phyloP scores from a whole-genome alignment of 257 asterid species.

The Verbascum thapsus region DNA sequence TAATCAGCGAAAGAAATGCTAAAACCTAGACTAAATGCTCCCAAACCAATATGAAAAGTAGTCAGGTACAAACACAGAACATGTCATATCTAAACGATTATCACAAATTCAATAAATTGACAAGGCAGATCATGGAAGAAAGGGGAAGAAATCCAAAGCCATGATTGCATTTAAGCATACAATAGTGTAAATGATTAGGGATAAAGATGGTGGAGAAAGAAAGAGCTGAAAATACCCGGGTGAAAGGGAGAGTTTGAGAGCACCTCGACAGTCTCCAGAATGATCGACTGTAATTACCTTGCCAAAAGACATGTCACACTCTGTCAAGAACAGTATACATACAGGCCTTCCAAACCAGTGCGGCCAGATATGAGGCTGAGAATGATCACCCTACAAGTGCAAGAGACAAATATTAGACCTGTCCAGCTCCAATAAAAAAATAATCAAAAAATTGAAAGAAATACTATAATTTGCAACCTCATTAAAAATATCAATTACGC shows the following conservation, averaged over 20 bases:
- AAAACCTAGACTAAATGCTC: background rate
- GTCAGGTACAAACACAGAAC: slow-evolving; percentile 2
- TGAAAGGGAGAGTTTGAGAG: slow-evolving; percentile 64
- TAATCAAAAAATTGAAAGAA: slow-evolving; percentile 23
- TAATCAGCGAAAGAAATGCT: too few relatives aligned
- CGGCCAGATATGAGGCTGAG: slow-evolving; percentile 85
- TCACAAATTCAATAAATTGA: slow-evolving; percentile 12
- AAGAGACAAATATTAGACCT: slow-evolving; percentile 39
- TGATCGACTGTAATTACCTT: slow-evolving; percentile 53
- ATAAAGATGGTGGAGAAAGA: slow-evolving; percentile 7
- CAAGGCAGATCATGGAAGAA: background rate
- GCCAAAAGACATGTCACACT: slow-evolving; percentile 79
- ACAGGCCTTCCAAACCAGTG: slow-evolving; percentile 80
- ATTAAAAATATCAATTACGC: slow-evolving; percentile 73
- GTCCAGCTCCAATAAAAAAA: slow-evolving; percentile 13
- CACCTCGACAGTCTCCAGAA: slow-evolving; percentile 75
- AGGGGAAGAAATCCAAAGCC: background rate
- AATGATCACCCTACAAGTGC: slow-evolving; percentile 71
- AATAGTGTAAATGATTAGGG: background rate
- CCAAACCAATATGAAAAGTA: slow-evolving; percentile 11
- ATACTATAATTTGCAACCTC: slow-evolving; percentile 56
- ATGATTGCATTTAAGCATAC: slow-evolving; percentile 5
- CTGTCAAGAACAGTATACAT: slow-evolving; percentile 70
- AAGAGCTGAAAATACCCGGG: slow-evolving; percentile 65
- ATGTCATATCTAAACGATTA: background rate